Evolutionary conservation across 2,329 filamentous ascomycete species (phyloP), one percentile per base, ranked within the genome.

Genomic region (Verticillium albo-atrum): DNA sequence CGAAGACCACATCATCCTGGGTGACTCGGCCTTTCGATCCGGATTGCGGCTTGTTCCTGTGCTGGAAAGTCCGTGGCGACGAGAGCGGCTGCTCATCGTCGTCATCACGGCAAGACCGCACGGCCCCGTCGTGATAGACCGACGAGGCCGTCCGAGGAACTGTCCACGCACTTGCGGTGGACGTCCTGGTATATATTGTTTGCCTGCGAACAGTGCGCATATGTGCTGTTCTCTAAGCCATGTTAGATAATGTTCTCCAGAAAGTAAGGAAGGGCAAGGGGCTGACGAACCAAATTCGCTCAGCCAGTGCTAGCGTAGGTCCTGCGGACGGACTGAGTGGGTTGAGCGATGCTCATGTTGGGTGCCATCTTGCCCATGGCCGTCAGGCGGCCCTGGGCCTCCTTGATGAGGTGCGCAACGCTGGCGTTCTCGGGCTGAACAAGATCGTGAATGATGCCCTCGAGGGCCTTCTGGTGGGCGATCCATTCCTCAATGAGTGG

Each of bases 391-490:
- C 75, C 75, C 71, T 82, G 79, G 56, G 82, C 78, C 60, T 79
- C 77, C 61, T 71, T 72, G 66, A 88, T 78, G 58, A 82, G 79
- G 62, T 83, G 77, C 62, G 85, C 72, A 63, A 81, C 82, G 62
- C 82, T 77, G 57, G 77, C 71, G 62, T 83, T 81, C 63, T 80
- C 77, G 17, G 82, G 82, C 68, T 79, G 77, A 65, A 67, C 71
- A 61, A 82, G 77, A 54, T 73, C 74, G 57, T 76, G 74, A 52
- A 88, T 76, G 47, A 89, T 82, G 62, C 79, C 79, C 66, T 89
- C 82, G 55, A 91, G 81, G 37, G 80, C 81, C 68, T 81, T 82
- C 72, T 84, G 87, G 73, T 88, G 85, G 64, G 87, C 82, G 68
- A 83, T 75, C 83, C 83, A 86, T 66, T 83, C 77, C 61, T 83